Percentiles rank a stretch among this genome's conserved stretches.
Evolutionary conservation across 2,329 filamentous ascomycete genomes (phyloP).

Genomic region (Penicillium sp.): DNA sequence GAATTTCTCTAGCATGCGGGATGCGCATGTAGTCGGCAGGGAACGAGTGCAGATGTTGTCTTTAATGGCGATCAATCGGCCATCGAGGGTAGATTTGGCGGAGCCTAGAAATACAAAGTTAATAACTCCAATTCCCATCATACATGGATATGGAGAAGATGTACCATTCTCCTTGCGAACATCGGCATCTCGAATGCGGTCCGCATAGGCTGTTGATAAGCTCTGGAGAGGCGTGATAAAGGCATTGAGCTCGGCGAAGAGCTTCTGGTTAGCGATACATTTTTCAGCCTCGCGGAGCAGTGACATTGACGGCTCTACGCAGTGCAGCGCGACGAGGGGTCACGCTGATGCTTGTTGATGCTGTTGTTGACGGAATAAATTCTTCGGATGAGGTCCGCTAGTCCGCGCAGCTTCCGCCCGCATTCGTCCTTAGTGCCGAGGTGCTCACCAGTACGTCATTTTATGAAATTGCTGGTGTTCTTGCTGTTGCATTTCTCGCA

Average conservation of each 20-base stretch:
- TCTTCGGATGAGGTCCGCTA: background rate
- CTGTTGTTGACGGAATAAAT: background rate
- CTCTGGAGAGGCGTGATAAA: conserved; percentile 37
- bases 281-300: conserved; percentile 42
- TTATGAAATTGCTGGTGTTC: background rate
- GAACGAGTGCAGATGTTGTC: conserved; percentile 69
- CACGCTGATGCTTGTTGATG: background rate
- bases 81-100: conserved; percentile 37
- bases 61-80: conserved; percentile 61
- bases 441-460: conserved; percentile 9
- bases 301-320: conserved; percentile 34
- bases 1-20: conserved; percentile 67
- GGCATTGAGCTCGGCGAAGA: conserved; percentile 34
- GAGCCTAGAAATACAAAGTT: conserved; percentile 22
- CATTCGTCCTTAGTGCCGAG: conserved; percentile 1
- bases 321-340: background rate
- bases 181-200: conserved; percentile 36
- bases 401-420: background rate
- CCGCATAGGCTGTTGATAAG: conserved; percentile 29
- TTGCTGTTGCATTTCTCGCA: background rate
- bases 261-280: conserved; percentile 39
- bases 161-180: conserved; percentile 32
- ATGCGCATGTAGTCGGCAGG: conserved; percentile 78
- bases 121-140: background rate
- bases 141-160: background rate